Evolutionary conservation across 2,329 filamentous ascomycete species (phyloP), one percentile per base, ranked within the genome.

Genomic region (Colletotrichum zoysiae): DNA sequence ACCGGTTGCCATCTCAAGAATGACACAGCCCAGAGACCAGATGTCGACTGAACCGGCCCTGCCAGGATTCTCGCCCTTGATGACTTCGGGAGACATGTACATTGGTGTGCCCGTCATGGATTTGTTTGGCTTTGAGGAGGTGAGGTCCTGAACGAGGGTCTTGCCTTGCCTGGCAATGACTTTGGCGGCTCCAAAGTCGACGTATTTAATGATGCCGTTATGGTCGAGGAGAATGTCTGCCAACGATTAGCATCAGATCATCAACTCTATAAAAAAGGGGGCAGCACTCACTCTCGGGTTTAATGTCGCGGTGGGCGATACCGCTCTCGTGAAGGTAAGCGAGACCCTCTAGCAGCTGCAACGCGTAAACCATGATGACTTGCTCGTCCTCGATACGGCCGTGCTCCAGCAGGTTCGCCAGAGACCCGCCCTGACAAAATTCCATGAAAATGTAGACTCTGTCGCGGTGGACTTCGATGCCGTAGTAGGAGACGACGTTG

Each of bases 391-490:
- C 96, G 74, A 99, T 98, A 51, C 96, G 93, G 16, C 96, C 96
- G 78, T 99, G 95, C 81, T 99, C 96, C 53, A 99, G 86, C 64
- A 99, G 85, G 62, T 90, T 93, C 53, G 96, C 95, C 60, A 99
- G 86, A 20, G 95, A 98, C 26, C 96, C 96, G 63, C 96, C 95
- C 5, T 95, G 97, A 81, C 96, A 99, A 82, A 97, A 98, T 82
- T 99, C 96, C 96, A 99, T 99, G 81, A 99, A 99, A 76, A 99
- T 98, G 82, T 98, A 99, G n/a, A 99, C 96, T 79, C 97, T 96
- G 86, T 99, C 96, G 74, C 96, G 90, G 82, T 99, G 96, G 3
- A 98, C 96, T 81, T 99, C 96, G 78, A 99, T 98, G 70, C 96
- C 96, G 79, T 96, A 96, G 82, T 99, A 99, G 12, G 95, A 95